These are phyloP conservation scores for Globisporangium lucens DNA, from an alignment of 352 stramenopile genomes.

Conservation along the genomic window DNA sequence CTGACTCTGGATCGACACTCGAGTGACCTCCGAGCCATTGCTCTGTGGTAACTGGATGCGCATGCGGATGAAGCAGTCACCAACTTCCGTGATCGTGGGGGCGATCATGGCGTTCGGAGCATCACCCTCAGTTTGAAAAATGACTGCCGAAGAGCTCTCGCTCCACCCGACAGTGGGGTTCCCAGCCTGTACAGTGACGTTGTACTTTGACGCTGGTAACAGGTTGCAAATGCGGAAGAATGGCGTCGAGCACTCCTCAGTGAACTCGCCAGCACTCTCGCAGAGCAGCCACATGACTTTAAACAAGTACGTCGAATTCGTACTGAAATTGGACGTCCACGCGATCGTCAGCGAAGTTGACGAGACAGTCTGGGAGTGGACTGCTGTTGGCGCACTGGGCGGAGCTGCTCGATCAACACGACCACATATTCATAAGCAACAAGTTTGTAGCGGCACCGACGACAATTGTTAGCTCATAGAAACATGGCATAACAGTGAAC, in stretches of 20 bases:
- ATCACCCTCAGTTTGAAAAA: slow-evolving; percentile 37
- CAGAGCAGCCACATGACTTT: slow-evolving; percentile 37
- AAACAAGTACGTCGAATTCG: slow-evolving; percentile 29
- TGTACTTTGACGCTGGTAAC: slow-evolving; percentile 41
- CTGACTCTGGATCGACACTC: slow-evolving; percentile 38
- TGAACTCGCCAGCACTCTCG: slow-evolving; percentile 19
- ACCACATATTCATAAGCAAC: no score
- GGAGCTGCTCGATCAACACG: slow-evolving; percentile 19
- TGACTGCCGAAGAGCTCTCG: slow-evolving; percentile 15
- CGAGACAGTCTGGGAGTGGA: slow-evolving; percentile 17
- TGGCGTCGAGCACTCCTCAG: slow-evolving; percentile 21
- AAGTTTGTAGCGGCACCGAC: no score
- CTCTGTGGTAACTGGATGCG: slow-evolving; percentile 31
- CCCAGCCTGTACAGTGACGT: slow-evolving; percentile 36
- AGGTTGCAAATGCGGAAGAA: slow-evolving; percentile 34
- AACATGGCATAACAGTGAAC: slow-evolving; percentile 1
- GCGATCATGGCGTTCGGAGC: slow-evolving; percentile 39
- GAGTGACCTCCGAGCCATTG: slow-evolving; percentile 36
- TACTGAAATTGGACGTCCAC: slow-evolving; percentile 21
- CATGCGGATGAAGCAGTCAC: slow-evolving; percentile 40
- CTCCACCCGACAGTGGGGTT: slow-evolving; percentile 52
- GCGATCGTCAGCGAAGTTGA: slow-evolving; percentile 30
- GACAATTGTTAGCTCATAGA: no score
- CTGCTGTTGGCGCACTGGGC: slow-evolving; percentile 25
- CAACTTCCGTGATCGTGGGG: slow-evolving; percentile 33